Evolutionary conservation across 257 asterid genomes (phyloP), one percentile per base, ranked within the genome.

Genomic region (Echium plantagineum): DNA sequence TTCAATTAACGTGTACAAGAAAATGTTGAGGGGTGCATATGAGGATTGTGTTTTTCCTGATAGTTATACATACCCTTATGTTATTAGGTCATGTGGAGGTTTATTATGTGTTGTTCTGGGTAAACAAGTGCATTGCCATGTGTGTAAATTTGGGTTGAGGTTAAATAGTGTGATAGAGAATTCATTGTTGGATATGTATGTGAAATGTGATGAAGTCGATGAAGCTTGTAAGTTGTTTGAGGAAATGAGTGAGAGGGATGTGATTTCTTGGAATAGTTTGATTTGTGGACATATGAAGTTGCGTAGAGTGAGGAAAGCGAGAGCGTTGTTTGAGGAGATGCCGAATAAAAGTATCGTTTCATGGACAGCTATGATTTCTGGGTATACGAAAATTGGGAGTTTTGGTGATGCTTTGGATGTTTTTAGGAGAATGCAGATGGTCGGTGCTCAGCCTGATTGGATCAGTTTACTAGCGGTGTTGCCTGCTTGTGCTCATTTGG

Each of bases 361-460:
- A 30, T 90, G 94, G 95, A 90, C 94, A 0, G 65, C 80, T 5
- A 83, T 90, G 90, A 85, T 90, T 31, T 71, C 91, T 0, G 96
- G 95, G 65, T 87, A 83, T 66, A 66, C 85, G 3, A 81, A 64
- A 77, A 57, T 31, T n/a, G 81, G 94, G 35, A 62, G 72, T 19
- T 82, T 72, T 47, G 63, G 72, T 4, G 89, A 85, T 26, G 96
- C 97, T 0, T 68, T 85, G 77, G 81, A 80, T 21, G 72, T 81
- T 55, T 90, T 87, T 66, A 61, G 87, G 72, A 66, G 65, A 35
- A 83, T 90, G 94, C 96, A 87, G 71, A 76, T 65, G 73, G 75
- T 26, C 0, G 94, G 95, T 3, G n/a, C 79, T 67, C 71, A 74
- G 70, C 91, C 95, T 7, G 94, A 90, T 71, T 87, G 95, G 89